These are phyloP conservation scores for Mortierella sp. DNA, from an alignment of 371 early-diverging fungal genomes.

Conservation along the genomic window DNA sequence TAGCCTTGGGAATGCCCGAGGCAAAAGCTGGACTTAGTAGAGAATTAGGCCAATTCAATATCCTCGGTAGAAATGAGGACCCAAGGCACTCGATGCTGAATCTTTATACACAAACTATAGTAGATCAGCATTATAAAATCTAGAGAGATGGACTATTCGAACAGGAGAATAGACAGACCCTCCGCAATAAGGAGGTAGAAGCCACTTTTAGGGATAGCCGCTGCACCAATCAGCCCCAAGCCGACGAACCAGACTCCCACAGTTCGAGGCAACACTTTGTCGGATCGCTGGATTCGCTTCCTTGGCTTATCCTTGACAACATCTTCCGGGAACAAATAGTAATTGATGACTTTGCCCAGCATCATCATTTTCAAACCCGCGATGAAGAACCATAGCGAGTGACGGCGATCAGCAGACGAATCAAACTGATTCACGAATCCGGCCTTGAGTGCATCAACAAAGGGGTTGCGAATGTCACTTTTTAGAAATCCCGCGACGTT, in stretches of 20 bases:
- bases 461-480: neutral
- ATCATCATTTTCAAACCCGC: slow-evolving; percentile 19
- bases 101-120: too few species aligned
- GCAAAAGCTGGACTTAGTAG: too few species aligned
- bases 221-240: slow-evolving; percentile 9
- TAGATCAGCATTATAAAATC: too few species aligned
- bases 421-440: slow-evolving; percentile 31
- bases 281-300: neutral
- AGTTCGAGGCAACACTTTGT: slow-evolving; percentile 10
- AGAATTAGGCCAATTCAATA: too few species aligned
- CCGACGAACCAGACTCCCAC: slow-evolving; percentile 15
- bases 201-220: slow-evolving; percentile 16
- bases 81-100: too few species aligned
- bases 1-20: too few species aligned
- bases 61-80: too few species aligned
- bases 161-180: slow-evolving; percentile 7
- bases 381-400: slow-evolving; percentile 38
- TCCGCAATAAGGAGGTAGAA: slow-evolving; percentile 16
- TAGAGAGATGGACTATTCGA: slow-evolving; percentile 2
- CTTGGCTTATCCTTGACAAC: neutral
- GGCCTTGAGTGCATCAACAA: slow-evolving; percentile 21
- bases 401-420: neutral
- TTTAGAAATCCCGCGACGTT: slow-evolving; percentile 6
- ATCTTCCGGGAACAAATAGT: slow-evolving; percentile 28
- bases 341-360: slow-evolving; percentile 19